A percentile compares a stretch with the other conserved stretches of the same genome.
Evolutionary conservation across 371 early-diverging fungal species (phyloP).

Genomic region (Cokeromyces recurvatus): DNA sequence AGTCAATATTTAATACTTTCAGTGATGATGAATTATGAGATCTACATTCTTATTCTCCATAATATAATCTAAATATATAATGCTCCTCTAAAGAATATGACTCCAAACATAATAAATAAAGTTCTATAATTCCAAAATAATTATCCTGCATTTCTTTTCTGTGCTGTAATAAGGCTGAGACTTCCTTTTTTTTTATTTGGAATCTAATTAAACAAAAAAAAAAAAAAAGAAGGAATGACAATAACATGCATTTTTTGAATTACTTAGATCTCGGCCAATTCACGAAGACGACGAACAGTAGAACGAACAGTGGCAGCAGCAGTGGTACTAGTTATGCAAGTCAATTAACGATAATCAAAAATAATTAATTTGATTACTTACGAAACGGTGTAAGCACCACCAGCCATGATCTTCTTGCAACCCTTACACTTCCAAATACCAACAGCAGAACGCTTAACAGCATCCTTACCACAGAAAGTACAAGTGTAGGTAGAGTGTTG

Average conservation of each 20-base stretch:
- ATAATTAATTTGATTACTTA: slow-evolving; percentile 24
- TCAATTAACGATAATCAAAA: neutral
- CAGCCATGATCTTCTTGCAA: slow-evolving; percentile 96
- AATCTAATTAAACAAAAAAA: too few species aligned
- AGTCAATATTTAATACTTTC: slow-evolving; percentile 28
- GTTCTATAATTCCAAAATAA: too few species aligned
- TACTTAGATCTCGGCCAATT: slow-evolving; percentile 91
- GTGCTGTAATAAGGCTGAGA: too few species aligned
- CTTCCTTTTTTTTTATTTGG: too few species aligned
- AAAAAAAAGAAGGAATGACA: too few species aligned
- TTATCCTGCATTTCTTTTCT: too few species aligned
- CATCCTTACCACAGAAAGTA: slow-evolving; percentile 98
- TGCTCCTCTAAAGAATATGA: too few species aligned
- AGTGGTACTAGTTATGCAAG: slow-evolving; percentile 63
- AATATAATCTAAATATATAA: too few species aligned
- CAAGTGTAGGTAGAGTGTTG: slow-evolving; percentile 99
- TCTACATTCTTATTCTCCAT: too few species aligned
- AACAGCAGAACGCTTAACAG: slow-evolving; percentile 96
- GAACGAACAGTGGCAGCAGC: slow-evolving; percentile 92
- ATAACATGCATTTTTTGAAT: too few species aligned
- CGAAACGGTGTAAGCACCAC: slow-evolving; percentile 98
- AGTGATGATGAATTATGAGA: slow-evolving; percentile 32
- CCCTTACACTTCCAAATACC: slow-evolving; percentile 99
- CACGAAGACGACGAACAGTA: slow-evolving; percentile 97
- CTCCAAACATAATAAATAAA: too few species aligned